Base-by-base conservation (phyloP, 768 basidiomycete genomes). In the Panellus pusillus region DNA sequence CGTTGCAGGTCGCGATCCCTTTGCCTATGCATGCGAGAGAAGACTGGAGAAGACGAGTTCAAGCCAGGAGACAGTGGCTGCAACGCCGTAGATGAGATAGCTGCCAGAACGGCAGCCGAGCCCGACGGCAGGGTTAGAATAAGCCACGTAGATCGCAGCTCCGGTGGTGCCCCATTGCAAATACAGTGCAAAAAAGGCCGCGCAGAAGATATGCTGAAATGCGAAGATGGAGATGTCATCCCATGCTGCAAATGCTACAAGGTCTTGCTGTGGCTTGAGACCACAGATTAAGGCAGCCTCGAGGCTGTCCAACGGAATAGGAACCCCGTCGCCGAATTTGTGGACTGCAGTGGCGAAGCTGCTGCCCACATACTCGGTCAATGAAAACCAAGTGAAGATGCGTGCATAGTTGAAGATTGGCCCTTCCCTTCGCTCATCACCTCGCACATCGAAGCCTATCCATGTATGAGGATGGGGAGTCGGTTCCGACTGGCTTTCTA, bases 31-130 rank as follows among this genome's bases (percentile, higher is more conserved):
- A n/a, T n/a, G n/a, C n/a, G n/a, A n/a, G n/a, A n/a, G n/a, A n/a
- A n/a, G n/a, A n/a, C n/a, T n/a, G n/a, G n/a, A n/a, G n/a, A n/a
- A n/a, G n/a, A n/a, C n/a, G n/a, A n/a, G n/a, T n/a, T n/a, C n/a
- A n/a, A n/a, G n/a, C n/a, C n/a, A n/a, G n/a, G n/a, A n/a, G n/a
- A n/a, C n/a, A n/a, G n/a, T n/a, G n/a, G n/a, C n/a, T n/a, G n/a
- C n/a, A n/a, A n/a, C n/a, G n/a, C n/a, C n/a, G n/a, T n/a, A n/a
- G n/a, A 61, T 37, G 31, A 69, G 11, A 50, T 68, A 70, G 4
- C 58, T 53, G 0, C 68, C 57, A 7, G 70, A 70, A 46, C 68
- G 69, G 32, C 70, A 70, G 24, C 70, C 69, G 4, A 72, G 31
- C 18, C 66, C 65, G 12, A 52, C 47, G 4, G 47, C 43, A 1